Base-by-base conservation (phyloP, 1,139 yeast genomes). In the Citeromyces siamensis region DNA sequence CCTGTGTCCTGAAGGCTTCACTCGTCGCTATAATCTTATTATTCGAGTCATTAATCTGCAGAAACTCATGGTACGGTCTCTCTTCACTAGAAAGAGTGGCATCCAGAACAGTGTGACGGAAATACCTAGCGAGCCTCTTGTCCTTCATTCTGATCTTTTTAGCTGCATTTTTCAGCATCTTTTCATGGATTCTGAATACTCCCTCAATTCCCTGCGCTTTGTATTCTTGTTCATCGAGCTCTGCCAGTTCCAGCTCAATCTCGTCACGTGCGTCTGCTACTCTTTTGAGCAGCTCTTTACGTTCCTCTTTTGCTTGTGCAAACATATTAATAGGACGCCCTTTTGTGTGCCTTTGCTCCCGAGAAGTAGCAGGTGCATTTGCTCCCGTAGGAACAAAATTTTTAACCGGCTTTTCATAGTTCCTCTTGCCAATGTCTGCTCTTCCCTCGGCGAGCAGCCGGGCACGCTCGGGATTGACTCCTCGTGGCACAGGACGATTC, bases 351-450 rank as follows among this genome's bases (percentile, higher is more conserved):
- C n/a, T n/a, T n/a, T n/a, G n/a, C n/a, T n/a, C n/a, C 13, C 13
- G n/a, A 6, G 13, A 23, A 5, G 28, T 8, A 5, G n/a, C 28
- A 5, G 5, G 28, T 6, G 28, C 28, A 23, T 23, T 23, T 23
- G 28, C 28, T 23, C 28, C 28, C 28, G 28, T 23, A n/a, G 28
- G 28, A 23, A 23, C 28, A 23, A 23, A 23, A 23, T 6, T 8
- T 23, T 12, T 12, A 8, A 14, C 9, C 7, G 28, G 5, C 13
- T 23, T 14, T 14, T 23, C 7, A 5, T n/a, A 12, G 9, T 12
- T 12, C 6, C 14, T 12, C 13, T 14, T 5, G 9, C 7, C 5
- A n/a, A n/a, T n/a, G n/a, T n/a, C n/a, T 14, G 14, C 28, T 4
- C 28, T 14, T 12, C 7, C 7, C 13, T 23, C 14, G 7, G 6